These are phyloP conservation scores for Suhomyces bolitotheri DNA, from an alignment of 1,139 yeast genomes.

Conservation along the genomic window DNA sequence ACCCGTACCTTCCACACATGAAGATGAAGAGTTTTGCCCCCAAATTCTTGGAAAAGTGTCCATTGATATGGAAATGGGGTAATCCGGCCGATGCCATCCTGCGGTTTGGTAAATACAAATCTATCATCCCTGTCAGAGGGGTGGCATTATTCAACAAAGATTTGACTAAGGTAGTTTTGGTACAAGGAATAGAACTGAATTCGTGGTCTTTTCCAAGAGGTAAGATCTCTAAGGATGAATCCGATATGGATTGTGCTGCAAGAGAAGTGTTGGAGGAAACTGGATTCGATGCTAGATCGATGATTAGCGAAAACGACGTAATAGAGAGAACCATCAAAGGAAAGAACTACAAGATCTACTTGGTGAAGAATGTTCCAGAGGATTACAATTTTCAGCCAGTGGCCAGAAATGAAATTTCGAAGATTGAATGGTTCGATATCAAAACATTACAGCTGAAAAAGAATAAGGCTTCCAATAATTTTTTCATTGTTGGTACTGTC, in stretches of 20 bases:
- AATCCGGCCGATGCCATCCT: constrained; percentile 73
- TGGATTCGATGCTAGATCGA: constrained; percentile 79
- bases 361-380: constrained; percentile 79
- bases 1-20: constrained; percentile 76
- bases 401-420: constrained; percentile 83
- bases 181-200: constrained; percentile 81
- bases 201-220: constrained; percentile 98
- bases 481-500: constrained; percentile 60
- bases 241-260: constrained; percentile 88
- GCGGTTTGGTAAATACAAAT: constrained; percentile 81
- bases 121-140: constrained; percentile 93
- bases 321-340: constrained; percentile 82
- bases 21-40: constrained; percentile 81
- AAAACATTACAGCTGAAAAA: constrained; percentile 37
- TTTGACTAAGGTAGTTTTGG: constrained; percentile 71
- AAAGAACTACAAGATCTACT: constrained; percentile 81
- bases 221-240: constrained; percentile 90
- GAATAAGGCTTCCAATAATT: constrained; percentile 46
- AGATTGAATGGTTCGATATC: constrained; percentile 47
- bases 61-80: constrained; percentile 85
- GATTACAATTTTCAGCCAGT: constrained; percentile 71
- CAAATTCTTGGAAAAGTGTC: constrained; percentile 72
- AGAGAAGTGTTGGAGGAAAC: constrained; percentile 94
- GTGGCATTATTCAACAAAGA: constrained; percentile 80
- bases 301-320: constrained; percentile 67